Evolutionary conservation across 495 filamentous ascomycete genomes (phyloP).

Genomic region (Tuber microsphaerosporum): DNA sequence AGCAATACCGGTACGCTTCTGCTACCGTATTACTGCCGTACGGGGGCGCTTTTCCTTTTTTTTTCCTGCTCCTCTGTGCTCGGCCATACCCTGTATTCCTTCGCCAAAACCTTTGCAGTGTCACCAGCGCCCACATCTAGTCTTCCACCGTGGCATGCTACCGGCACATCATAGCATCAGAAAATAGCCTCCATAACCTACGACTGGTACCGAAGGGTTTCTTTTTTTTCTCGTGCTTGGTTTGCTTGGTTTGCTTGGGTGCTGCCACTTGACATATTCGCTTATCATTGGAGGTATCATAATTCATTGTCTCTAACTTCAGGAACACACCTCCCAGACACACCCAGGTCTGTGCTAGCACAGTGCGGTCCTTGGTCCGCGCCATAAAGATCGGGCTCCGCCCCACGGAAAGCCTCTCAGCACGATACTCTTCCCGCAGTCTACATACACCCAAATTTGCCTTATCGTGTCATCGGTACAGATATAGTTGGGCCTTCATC

Average conservation of each 20-base stretch:
- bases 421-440: background rate
- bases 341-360: conserved; percentile 5
- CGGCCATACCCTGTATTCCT: background rate
- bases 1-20: background rate
- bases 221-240: background rate
- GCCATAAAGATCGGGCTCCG: conserved; percentile 30
- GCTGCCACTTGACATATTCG: background rate
- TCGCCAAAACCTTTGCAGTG: background rate
- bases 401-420: conserved; percentile 24
- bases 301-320: background rate
- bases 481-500: conserved; percentile 26
- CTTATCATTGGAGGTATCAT: background rate
- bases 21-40: background rate
- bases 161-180: background rate
- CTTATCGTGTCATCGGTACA: conserved; percentile 31
- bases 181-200: background rate
- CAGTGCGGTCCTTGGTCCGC: conserved; percentile 16
- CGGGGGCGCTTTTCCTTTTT: background rate
- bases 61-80: background rate
- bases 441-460: conserved; percentile 9
- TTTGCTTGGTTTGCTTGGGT: background rate
- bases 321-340: conserved; percentile 11
- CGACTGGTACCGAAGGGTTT: background rate
- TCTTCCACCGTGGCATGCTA: background rate
- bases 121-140: background rate